Evolutionary conservation across 352 stramenopile genomes (phyloP), one percentile per base, ranked within the genome.

Genomic region (Phytophthora europaea): DNA sequence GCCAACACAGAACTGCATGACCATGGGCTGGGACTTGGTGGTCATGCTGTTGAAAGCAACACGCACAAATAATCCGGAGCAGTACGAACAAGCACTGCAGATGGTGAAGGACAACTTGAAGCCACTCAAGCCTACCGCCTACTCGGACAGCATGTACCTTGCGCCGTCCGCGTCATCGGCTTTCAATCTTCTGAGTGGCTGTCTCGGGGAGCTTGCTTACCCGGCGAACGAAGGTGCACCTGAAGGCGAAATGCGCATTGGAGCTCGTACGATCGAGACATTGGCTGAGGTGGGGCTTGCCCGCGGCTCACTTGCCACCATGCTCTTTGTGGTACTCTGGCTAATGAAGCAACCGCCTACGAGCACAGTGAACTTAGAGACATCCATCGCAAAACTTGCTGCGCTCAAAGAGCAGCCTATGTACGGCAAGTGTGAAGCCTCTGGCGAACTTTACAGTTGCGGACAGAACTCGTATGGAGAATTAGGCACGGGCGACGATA

Each of bases 381-480:
- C 65, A 12, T 84, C 85, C 1, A 59, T 97, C 18, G 62, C 65
- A 15, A 97, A 97, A 78, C 74, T 97, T 0, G 83, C 87, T 6
- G 77, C 84, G 8, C 59, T 97, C 20, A 96, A 94, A 71, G 89
- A 97, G 57, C 89, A 97, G 54, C 86, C 86, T 12, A 89, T 97
- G 61, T 97, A 97, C 52, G 90, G 89, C 8, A 94, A 93, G 31
- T 95, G 88, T 48, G 89, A 96, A 64, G 87, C 89, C 38, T 96
- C 85, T 0, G 89, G 89, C 2, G 90, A 97, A 57, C 82, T 97
- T 0, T 97, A 97, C 53, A 92, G 84, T 54, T 97, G 89, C 43
- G 91, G 91, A 3, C 91, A 97, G 48, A 97, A 97, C 59, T 95
- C 89, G 28, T 97, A 97, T 62, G 91, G 91, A 52, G 91, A 97